Percentiles rank a stretch among this genome's conserved stretches.
These are phyloP conservation scores for Termitomyces eurrhizus DNA, from an alignment of 768 basidiomycete species.

Conservation along the genomic window DNA sequence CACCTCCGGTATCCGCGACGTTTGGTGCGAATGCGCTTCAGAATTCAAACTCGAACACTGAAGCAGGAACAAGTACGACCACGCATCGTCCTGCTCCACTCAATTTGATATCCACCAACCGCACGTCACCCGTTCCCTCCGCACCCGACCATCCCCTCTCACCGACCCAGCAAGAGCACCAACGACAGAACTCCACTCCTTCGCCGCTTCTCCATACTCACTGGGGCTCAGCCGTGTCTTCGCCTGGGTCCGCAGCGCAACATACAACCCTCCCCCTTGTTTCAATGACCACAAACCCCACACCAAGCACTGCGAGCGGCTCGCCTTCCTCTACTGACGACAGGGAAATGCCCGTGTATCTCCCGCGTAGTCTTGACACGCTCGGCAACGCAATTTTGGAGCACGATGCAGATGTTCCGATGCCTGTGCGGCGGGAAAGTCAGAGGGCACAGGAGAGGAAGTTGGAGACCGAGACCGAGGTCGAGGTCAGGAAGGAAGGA, in stretches of 20 bases:
- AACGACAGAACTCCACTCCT: slow-evolving; percentile 9
- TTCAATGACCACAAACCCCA: neutral
- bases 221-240: slow-evolving; percentile 33
- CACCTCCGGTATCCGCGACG: neutral
- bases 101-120: slow-evolving; percentile 12
- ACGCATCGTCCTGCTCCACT: slow-evolving; percentile 28
- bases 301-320: neutral
- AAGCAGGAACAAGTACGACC: neutral
- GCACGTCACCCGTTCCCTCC: neutral
- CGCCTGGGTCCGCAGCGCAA: slow-evolving; percentile 20
- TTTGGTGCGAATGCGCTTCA: neutral
- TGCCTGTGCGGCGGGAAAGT: neutral
- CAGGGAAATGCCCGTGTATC: neutral
- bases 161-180: neutral
- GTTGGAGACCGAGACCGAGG: neutral
- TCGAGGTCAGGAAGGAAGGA: neutral
- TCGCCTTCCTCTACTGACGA: neutral
- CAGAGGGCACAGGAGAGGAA: neutral
- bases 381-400: slow-evolving; percentile 3
- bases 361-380: slow-evolving; percentile 1
- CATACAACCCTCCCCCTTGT: slow-evolving; percentile 9
- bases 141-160: neutral
- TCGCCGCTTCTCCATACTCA: slow-evolving; percentile 37
- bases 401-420: neutral
- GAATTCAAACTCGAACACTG: neutral